Base-by-base conservation (phyloP, 2,329 filamentous ascomycete genomes). In the Arthrobotrys entomopaga region DNA sequence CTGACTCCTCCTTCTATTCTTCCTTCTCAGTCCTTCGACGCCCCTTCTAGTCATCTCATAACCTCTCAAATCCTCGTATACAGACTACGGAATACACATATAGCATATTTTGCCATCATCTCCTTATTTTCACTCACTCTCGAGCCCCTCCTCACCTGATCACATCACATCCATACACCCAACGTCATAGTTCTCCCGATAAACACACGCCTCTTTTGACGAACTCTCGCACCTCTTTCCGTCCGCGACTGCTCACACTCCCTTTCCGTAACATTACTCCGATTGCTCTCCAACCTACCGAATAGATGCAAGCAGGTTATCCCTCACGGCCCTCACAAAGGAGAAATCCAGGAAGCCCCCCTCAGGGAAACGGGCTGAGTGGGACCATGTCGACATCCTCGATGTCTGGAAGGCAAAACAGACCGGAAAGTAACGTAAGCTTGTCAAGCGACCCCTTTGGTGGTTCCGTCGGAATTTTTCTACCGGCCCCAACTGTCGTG, bases 221-320 rank as follows among this genome's bases (percentile, higher is more conserved):
- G 29, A 34, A 34, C 29, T 34, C 29, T 34, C 29, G 10, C 7
- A 5, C 5, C 11, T 13, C 42, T 15, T 46, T 13, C 42, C 1
- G 42, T n/a, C 3, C 42, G n/a, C 42, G 15, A 46, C n/a, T 13
- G 6, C 42, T 19, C 42, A 7, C n/a, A 46, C 42, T 1, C 42
- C 1, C 42, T 19, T 8, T 46, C 42, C 42, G 11, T 46, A 43
- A 3, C 26, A 7, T 20, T 20, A 34, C 16, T n/a, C 29, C n/a
- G 22, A 24, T 34, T 46, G 22, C 38, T 38, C 42, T 5, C 34
- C 42, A 38, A 63, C 40, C 57, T 34, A 61, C 70, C 57, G 70
- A 61, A 74, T 74, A 74, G 56, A 74, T 74, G 70, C 70, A 74
- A 49, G 63, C 70, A 16, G 57, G 24, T 22, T 65, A 67, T 40